Conservation (phyloP, 768 basidiomycete species). For the Lactarius evosmus region DNA sequence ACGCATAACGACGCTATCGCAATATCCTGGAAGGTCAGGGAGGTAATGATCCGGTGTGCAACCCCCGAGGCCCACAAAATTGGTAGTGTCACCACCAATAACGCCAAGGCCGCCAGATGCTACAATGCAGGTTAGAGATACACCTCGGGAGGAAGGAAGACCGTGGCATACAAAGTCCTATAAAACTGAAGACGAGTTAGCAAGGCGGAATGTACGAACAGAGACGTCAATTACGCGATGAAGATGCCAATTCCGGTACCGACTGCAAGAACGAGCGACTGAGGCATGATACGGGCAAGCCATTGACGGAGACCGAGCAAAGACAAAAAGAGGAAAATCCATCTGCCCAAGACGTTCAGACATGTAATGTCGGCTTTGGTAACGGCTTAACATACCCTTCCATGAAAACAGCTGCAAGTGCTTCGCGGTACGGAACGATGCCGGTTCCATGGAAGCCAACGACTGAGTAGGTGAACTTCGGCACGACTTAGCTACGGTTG, state of each 20-base stretch:
- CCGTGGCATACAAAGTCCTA: conserved; percentile 58
- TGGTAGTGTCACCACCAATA: conserved; percentile 67
- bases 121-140: conserved; percentile 29
- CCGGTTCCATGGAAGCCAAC: conserved; percentile 81
- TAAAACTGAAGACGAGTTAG: conserved; percentile 46
- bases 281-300: conserved; percentile 85
- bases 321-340: conserved; percentile 79
- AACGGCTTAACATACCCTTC: conserved; percentile 59
- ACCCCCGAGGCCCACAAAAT: conserved; percentile 74
- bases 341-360: conserved; percentile 40
- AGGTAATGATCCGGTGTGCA: conserved; percentile 53
- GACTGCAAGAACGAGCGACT: conserved; percentile 79
- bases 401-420: conserved; percentile 80
- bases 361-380: not conserved
- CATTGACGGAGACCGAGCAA: conserved; percentile 84
- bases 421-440: conserved; percentile 71
- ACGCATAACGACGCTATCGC: conserved; percentile 59
- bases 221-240: conserved; percentile 58
- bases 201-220: not conserved
- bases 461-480: conserved; percentile 80
- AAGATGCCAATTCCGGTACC: conserved; percentile 87
- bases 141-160: not conserved
- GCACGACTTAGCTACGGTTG: not conserved
- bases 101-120: conserved; percentile 68
- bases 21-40: conserved; percentile 53